Evolutionary conservation across 2,329 filamentous ascomycete species (phyloP), one percentile per base, ranked within the genome.

Genomic region (Calycina herbarum): DNA sequence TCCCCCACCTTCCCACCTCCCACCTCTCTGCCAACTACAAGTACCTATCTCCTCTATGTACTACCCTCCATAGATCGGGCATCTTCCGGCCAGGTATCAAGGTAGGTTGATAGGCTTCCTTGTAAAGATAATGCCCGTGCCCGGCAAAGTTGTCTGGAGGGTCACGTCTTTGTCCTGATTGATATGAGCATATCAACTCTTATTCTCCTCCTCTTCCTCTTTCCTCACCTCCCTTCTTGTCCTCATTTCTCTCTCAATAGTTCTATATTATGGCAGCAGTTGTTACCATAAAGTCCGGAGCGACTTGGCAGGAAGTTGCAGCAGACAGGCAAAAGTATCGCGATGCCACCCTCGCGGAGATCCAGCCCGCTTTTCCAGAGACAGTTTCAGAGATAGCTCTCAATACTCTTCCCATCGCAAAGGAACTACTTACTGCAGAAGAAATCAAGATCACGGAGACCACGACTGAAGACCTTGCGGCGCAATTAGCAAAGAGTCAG

Each of bases 361-460:
- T 84, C 13, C 57, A 76, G 2, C 81, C 81, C 13, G 67, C 77
- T 8, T 69, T 82, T 7, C 79, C 79, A 8, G 72, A 77, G 1
- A 67, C 78, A 7, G 69, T 76, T 2, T 61, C 71, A 24, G 70
- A 78, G 0, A 71, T 82, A 3, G 79, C 81, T 8, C 70, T 77
- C 5, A 81, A 85, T 64, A 82, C 82, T 1, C 81, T 79, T 2
- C 69, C 70, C 2, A 67, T 86, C 5, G 82, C 85, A 5, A 76
- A 76, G 59, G 69, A 81, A 33, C 63, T 83, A 2, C 79, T 87
- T 2, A 78, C 81, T 0, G 64, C 74, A 15, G 76, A 79, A 48
- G 83, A 86, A 66, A 71, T 84, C 35, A 66, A 78, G 13, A 82
- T 86, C 62, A 86, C 83, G 0, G 78, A 82, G 65, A 76, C 70